These are phyloP conservation scores for Cymbidium sinense DNA, from an alignment of 106 monocot genomes.

Conservation along the genomic window DNA sequence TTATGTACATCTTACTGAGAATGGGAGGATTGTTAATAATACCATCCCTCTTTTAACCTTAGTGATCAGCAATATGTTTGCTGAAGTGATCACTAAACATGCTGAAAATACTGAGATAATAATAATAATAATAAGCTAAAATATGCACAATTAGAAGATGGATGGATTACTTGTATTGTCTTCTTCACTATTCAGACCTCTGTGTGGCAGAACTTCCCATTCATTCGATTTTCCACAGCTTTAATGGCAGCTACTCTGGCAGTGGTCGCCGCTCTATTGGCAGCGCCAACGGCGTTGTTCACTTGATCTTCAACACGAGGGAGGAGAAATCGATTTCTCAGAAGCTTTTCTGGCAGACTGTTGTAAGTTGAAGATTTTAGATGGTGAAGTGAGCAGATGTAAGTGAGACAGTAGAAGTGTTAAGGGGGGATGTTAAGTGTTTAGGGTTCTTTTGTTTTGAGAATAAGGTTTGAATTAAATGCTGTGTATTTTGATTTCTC, in stretches of 20 bases:
- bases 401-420: not conserved
- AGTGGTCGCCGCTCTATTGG: constrained; percentile 41
- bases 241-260: constrained; percentile 51
- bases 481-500: too few relatives aligned
- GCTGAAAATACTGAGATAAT: not conserved
- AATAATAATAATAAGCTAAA: not conserved
- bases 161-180: not conserved
- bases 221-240: constrained; percentile 40
- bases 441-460: too few relatives aligned
- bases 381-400: not conserved
- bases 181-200: constrained; percentile 7
- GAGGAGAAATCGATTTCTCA: constrained; percentile 17
- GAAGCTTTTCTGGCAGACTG: constrained; percentile 45
- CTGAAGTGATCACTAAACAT: constrained; percentile 1
- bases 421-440: too few relatives aligned
- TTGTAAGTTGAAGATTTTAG: not conserved
- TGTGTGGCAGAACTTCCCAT: constrained; percentile 17
- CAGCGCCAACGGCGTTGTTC: constrained; percentile 31
- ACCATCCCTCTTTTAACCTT: not conserved
- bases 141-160: constrained; percentile 8
- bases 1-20: constrained; percentile 3
- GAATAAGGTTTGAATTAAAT: too few relatives aligned
- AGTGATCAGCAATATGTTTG: constrained; percentile 3
- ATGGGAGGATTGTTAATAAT: not conserved
- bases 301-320: constrained; percentile 42